These are phyloP conservation scores for Psidium guajava DNA, from an alignment of 345 rosid genomes.

Conservation along the genomic window DNA sequence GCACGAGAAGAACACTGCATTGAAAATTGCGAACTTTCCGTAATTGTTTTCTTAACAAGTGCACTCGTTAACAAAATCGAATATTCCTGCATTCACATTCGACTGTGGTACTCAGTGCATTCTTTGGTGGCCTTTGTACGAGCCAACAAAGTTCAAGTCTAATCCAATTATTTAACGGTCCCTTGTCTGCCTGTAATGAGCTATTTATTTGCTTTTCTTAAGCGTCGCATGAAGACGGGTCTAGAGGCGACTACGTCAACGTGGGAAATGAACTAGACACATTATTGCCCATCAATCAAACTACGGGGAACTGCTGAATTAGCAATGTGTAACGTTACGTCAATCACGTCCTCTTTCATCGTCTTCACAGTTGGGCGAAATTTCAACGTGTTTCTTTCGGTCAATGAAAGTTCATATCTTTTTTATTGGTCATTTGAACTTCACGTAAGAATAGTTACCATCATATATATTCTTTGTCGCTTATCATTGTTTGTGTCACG, in stretches of 20 bases:
- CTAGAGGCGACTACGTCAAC: not conserved
- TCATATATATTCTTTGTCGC: too few relatives aligned
- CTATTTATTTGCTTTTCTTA: not conserved
- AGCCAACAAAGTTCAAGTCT: not conserved
- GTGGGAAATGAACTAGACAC: not conserved
- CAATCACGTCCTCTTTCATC: not conserved
- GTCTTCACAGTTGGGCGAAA: too few relatives aligned
- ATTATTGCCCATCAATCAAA: not conserved
- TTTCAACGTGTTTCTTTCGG: too few relatives aligned
- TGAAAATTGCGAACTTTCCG: too few relatives aligned
- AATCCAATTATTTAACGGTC: not conserved
- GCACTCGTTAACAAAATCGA: too few relatives aligned
- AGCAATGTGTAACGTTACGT: not conserved
- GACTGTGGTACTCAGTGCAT: not conserved
- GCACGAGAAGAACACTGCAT: too few relatives aligned
- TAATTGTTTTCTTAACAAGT: too few relatives aligned
- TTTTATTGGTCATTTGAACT: too few relatives aligned
- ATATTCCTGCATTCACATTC: not conserved
- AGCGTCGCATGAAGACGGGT: not conserved
- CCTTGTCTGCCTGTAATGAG: not conserved
- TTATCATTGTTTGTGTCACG: too few relatives aligned
- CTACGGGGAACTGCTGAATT: not conserved
- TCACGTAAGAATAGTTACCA: too few relatives aligned
- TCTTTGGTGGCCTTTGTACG: not conserved
- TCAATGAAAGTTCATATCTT: too few relatives aligned